Evolutionary conservation across 2,329 filamentous ascomycete genomes (phyloP).

Genomic region (Pleurostoma richardsiae): DNA sequence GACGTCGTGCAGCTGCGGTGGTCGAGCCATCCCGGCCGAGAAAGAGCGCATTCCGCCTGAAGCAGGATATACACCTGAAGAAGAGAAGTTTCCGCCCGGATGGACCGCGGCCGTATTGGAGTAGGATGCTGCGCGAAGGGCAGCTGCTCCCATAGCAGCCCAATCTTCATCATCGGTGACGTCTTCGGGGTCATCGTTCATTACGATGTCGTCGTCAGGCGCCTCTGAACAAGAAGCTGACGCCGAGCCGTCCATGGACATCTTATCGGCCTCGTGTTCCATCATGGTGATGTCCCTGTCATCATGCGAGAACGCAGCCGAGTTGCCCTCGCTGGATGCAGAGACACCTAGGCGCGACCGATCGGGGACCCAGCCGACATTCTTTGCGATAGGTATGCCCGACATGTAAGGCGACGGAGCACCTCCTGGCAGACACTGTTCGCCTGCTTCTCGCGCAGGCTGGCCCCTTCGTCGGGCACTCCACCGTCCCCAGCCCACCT

Average conservation of each 20-base stretch:
- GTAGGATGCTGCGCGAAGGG: constrained; percentile 66
- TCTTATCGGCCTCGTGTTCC: constrained; percentile 87
- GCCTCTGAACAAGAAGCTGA: constrained; percentile 75
- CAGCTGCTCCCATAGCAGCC: constrained; percentile 82
- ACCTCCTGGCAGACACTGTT: constrained; percentile 34
- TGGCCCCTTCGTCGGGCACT: constrained; percentile 74
- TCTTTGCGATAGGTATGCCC: constrained; percentile 53
- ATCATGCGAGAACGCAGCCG: constrained; percentile 71
- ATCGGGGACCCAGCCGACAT: constrained; percentile 34
- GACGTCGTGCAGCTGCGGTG: constrained; percentile 45
- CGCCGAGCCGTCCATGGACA: constrained; percentile 72
- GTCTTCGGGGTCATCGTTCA: constrained; percentile 75
- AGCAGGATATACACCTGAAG: constrained; percentile 41
- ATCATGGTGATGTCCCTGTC: constrained; percentile 63
- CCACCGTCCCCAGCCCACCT: constrained; percentile 97
- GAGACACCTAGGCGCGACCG: constrained; percentile 44
- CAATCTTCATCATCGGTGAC: constrained; percentile 95
- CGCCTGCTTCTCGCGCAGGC: constrained; percentile 33
- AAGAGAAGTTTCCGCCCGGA: constrained; percentile 35
- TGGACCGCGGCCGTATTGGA: constrained; percentile 51
- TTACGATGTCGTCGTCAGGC: constrained; percentile 56
- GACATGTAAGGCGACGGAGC: constrained; percentile 36
- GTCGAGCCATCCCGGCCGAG: constrained; percentile 49
- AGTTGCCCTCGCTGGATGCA: constrained; percentile 62
- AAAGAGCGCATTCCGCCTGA: constrained; percentile 41